Evolutionary conservation across 164 flowering plant species (phyloP).

Genomic region (Berberis vulgaris): DNA sequence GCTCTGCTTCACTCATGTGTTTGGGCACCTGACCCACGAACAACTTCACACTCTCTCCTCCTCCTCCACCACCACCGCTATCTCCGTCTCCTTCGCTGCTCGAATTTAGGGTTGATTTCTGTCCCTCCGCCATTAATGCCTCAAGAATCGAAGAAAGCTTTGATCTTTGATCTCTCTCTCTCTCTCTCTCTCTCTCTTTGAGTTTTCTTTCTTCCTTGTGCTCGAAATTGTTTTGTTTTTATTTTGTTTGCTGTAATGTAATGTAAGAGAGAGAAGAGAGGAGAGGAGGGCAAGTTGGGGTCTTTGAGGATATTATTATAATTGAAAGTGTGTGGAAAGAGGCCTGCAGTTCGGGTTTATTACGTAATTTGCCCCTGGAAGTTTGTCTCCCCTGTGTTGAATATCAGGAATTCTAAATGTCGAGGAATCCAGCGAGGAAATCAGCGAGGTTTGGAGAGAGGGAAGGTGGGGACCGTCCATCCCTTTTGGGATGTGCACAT

Average conservation of each 20-base stretch:
- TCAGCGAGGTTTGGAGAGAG: no score
- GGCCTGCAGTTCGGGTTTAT: neutral
- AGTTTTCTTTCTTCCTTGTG: neutral
- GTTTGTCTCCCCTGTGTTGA: neutral
- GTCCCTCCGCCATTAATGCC: conserved; percentile 58
- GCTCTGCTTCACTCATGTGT: conserved; percentile 78
- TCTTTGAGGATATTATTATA: neutral
- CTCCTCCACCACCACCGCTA: neutral
- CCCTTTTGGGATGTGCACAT: no score
- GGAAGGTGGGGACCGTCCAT: no score
- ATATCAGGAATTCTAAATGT: no score
- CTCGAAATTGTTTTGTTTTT: neutral
- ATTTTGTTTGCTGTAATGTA: no score
- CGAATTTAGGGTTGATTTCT: conserved; percentile 14
- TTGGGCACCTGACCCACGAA: conserved; percentile 98
- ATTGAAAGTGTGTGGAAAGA: neutral
- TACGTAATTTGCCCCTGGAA: neutral
- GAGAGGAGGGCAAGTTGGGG: neutral
- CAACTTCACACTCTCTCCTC: conserved; percentile 78
- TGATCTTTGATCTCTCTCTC: neutral
- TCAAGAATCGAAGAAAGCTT: conserved; percentile 4
- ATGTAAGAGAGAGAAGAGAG: no score
- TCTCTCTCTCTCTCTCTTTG: neutral
- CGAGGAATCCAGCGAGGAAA: no score
- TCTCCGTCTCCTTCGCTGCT: conserved; percentile 14